Evolutionary conservation across 768 basidiomycete species (phyloP).

Genomic region (Candolleomyces aberdarensis): DNA sequence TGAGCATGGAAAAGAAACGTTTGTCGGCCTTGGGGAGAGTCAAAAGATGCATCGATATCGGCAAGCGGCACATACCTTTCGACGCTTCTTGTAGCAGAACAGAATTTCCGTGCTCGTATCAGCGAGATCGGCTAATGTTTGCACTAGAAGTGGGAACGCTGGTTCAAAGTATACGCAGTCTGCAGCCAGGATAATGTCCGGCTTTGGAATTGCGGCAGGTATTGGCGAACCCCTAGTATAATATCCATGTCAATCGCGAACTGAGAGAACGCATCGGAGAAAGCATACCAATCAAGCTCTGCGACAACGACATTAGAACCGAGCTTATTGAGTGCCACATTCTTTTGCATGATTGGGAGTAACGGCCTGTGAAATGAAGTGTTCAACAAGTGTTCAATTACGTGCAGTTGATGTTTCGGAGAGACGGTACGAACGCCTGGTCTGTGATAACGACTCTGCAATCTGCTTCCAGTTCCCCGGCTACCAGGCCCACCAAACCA

Average conservation of each 20-base stretch:
- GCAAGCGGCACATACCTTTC: conserved; percentile 56
- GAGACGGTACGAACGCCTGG: conserved; percentile 66
- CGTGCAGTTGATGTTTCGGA: conserved; percentile 10
- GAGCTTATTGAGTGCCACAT: conserved; percentile 66
- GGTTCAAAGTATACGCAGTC: conserved; percentile 98
- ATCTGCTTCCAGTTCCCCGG: conserved; percentile 57
- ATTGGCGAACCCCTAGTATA: conserved; percentile 61
- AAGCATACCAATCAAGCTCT: conserved; percentile 79
- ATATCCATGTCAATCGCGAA: conserved; percentile 5
- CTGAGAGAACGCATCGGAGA: conserved; percentile 7
- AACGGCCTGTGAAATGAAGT: conserved; percentile 50
- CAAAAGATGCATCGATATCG: neutral
- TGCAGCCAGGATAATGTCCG: conserved; percentile 80
- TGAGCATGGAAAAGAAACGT: conserved; percentile 78
- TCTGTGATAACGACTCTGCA: conserved; percentile 79
- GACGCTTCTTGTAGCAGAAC: conserved; percentile 92
- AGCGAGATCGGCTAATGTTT: conserved; percentile 69
- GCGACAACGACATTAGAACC: conserved; percentile 48
- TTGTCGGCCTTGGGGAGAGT: conserved; percentile 66
- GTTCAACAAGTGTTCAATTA: conserved; percentile 10
- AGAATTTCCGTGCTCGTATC: conserved; percentile 61
- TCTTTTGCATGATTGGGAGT: conserved; percentile 73
- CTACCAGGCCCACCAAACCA: conserved; percentile 87
- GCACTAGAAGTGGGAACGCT: conserved; percentile 82
- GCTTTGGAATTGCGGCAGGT: conserved; percentile 41